Evolutionary conservation across 2,329 filamentous ascomycete genomes (phyloP).

Genomic region (Teratosphaeria nubilosa): DNA sequence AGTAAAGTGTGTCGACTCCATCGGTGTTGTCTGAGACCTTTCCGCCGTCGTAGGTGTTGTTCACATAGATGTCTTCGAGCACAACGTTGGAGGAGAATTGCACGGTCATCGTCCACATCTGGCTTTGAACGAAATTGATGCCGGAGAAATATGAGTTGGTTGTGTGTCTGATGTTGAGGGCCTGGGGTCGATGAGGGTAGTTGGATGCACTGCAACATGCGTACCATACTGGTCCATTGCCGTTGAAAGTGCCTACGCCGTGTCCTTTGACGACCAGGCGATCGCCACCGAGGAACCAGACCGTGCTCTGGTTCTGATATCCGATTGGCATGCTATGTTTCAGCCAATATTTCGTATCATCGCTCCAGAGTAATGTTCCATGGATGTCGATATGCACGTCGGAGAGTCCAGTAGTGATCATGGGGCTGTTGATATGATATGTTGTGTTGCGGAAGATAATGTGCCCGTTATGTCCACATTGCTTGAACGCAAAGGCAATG

Average conservation of each 20-base stretch:
- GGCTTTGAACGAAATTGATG: slow-evolving; percentile 44
- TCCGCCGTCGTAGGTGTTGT: slow-evolving; percentile 24
- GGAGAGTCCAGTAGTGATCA: slow-evolving; percentile 39
- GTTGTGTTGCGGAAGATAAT: slow-evolving; percentile 42
- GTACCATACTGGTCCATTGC: slow-evolving; percentile 43
- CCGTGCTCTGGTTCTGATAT: slow-evolving; percentile 47
- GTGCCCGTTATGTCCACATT: slow-evolving; percentile 42
- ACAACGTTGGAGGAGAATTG: slow-evolving; percentile 39
- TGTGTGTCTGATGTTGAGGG: slow-evolving; percentile 42
- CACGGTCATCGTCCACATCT: slow-evolving; percentile 50
- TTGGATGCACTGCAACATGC: slow-evolving; percentile 35
- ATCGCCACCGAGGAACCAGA: slow-evolving; percentile 46
- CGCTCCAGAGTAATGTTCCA: slow-evolving; percentile 37
- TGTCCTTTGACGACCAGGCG: slow-evolving; percentile 41
- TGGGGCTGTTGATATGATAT: slow-evolving; percentile 27
- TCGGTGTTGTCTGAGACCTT: slow-evolving; percentile 33
- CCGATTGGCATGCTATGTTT: slow-evolving; percentile 41
- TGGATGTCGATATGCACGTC: slow-evolving; percentile 40
- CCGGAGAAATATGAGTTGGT: slow-evolving; percentile 41
- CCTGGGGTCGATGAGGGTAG: slow-evolving; percentile 40
- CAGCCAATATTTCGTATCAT: slow-evolving; percentile 43
- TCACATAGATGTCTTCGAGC: slow-evolving; percentile 44
- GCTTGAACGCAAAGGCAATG: slow-evolving; percentile 41
- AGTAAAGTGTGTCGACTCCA: slow-evolving; percentile 45
- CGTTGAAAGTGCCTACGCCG: slow-evolving; percentile 45